phyloP scores from a whole-genome alignment of 495 filamentous ascomycete species.

The Hypoxylon subgilvum region DNA sequence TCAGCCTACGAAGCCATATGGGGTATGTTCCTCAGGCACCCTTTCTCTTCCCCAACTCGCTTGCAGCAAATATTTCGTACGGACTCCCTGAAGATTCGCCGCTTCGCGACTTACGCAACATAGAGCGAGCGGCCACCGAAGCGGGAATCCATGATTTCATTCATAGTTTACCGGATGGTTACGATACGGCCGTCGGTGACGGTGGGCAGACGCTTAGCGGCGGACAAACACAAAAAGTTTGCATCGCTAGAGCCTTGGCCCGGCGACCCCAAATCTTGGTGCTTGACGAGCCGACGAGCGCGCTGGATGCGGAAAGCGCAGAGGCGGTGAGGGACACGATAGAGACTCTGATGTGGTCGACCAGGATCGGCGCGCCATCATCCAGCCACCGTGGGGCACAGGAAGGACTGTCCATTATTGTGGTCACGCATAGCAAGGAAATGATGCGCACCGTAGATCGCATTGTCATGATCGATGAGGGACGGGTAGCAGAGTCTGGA shows the following conservation, averaged over 20 bases:
- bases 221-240: constrained; percentile 82
- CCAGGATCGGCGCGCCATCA: not conserved
- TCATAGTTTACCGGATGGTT: constrained; percentile 70
- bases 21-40: constrained; percentile 80
- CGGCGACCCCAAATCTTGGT: constrained; percentile 73
- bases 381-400: not conserved
- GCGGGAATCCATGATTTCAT: constrained; percentile 86
- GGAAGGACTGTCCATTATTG: constrained; percentile 62
- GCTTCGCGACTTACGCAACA: constrained; percentile 44
- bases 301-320: constrained; percentile 75
- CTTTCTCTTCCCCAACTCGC: constrained; percentile 73
- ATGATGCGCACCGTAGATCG: constrained; percentile 83
- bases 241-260: constrained; percentile 80
- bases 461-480: constrained; percentile 72
- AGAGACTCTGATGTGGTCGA: constrained; percentile 50
- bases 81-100: constrained; percentile 60
- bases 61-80: constrained; percentile 82
- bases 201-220: constrained; percentile 78
- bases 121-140: constrained; percentile 65
- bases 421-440: constrained; percentile 78
- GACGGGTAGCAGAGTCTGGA: constrained; percentile 70
- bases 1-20: constrained; percentile 69
- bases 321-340: constrained; percentile 70
- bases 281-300: constrained; percentile 86
- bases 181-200: constrained; percentile 77